Evolutionary conservation across 2,329 filamentous ascomycete genomes (phyloP).

Genomic region (Ustulina deusta): DNA sequence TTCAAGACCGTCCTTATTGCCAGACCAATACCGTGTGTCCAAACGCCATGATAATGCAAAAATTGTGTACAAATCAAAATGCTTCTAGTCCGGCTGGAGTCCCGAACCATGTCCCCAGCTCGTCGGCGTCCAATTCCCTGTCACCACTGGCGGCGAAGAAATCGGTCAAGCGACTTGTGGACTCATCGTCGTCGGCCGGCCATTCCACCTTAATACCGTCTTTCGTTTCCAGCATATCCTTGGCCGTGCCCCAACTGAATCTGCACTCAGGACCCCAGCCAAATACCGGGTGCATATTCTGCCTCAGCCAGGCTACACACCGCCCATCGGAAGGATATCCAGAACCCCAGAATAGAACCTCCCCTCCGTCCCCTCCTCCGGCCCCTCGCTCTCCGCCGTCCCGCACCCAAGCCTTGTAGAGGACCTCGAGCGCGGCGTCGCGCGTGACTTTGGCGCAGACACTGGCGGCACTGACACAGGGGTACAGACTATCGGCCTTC

Average conservation of each 20-base stretch:
- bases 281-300: constrained; percentile 91
- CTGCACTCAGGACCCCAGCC: constrained; percentile 94
- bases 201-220: constrained; percentile 82
- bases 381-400: constrained; percentile 42
- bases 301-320: constrained; percentile 83
- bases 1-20: constrained; percentile 29
- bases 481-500: constrained; percentile 93
- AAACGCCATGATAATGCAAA: constrained; percentile 46
- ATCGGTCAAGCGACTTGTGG: constrained; percentile 77
- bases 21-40: constrained; percentile 27
- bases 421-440: constrained; percentile 86
- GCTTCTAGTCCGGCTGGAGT: constrained; percentile 75
- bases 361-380: constrained; percentile 48
- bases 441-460: constrained; percentile 97
- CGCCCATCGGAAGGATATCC: constrained; percentile 91
- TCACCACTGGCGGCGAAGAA: constrained; percentile 69
- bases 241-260: constrained; percentile 96
- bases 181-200: constrained; percentile 79
- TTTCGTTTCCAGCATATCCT: constrained; percentile 89
- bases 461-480: constrained; percentile 91
- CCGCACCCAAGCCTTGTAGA: constrained; percentile 69
- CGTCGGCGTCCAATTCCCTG: constrained; percentile 65
- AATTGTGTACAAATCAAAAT: constrained; percentile 64
- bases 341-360: constrained; percentile 79
- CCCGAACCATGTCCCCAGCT: constrained; percentile 87